Percentiles rank a stretch among this genome's conserved stretches.
Evolutionary conservation across 2,329 filamentous ascomycete species (phyloP).

Genomic region (Aspergillus udagawae): DNA sequence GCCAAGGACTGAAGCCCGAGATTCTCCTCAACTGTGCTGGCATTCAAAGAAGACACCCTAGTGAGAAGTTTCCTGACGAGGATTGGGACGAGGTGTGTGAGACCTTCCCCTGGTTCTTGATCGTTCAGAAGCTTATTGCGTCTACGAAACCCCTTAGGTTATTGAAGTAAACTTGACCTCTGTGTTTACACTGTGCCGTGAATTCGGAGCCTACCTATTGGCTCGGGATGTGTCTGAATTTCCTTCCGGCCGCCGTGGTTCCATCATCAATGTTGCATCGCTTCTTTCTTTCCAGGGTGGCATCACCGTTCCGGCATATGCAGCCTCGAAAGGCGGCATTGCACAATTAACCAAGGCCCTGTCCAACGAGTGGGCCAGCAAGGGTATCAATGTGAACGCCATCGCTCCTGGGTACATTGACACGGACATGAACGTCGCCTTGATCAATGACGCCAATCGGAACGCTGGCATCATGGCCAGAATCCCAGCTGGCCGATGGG

Average conservation of each 20-base stretch:
- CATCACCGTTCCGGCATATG: slow-evolving; percentile 82
- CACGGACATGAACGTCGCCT: slow-evolving; percentile 89
- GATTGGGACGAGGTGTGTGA: slow-evolving; percentile 67
- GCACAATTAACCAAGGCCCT: slow-evolving; percentile 81
- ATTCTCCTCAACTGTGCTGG: slow-evolving; percentile 85
- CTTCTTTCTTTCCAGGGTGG: slow-evolving; percentile 83
- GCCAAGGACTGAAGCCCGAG: slow-evolving; percentile 57
- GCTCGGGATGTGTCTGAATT: slow-evolving; percentile 26
- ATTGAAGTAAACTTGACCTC: slow-evolving; percentile 82
- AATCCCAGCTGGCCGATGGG: slow-evolving; percentile 84
- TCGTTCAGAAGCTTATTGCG: background rate
- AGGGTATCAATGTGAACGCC: slow-evolving; percentile 79
- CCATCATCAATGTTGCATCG: slow-evolving; percentile 79
- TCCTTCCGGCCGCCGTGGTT: slow-evolving; percentile 36
- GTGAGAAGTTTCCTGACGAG: slow-evolving; percentile 67
- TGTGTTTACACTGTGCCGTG: slow-evolving; percentile 56
- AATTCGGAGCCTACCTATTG: slow-evolving; percentile 33
- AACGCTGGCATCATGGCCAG: slow-evolving; percentile 70
- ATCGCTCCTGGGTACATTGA: slow-evolving; percentile 87
- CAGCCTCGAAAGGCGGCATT: slow-evolving; percentile 79
- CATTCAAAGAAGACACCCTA: slow-evolving; percentile 74
- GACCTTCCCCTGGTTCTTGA: background rate
- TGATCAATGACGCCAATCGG: slow-evolving; percentile 68
- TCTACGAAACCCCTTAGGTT: slow-evolving; percentile 46
- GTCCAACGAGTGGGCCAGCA: slow-evolving; percentile 78